Base-by-base conservation (phyloP, 306 rosid genomes). In the Vachellia pachyceras region DNA sequence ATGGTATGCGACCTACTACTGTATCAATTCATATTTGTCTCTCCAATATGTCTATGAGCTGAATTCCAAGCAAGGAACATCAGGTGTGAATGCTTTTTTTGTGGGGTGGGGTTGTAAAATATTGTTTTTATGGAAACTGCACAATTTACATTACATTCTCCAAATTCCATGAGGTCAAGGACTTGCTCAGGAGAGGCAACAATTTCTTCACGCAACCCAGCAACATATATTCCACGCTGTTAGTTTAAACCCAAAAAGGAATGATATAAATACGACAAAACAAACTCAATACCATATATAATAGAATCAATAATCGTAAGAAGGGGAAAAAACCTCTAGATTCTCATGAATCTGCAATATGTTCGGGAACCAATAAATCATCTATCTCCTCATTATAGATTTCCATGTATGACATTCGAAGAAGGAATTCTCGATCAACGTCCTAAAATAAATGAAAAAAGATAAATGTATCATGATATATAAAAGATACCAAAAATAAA, bases 331-430 rank as follows among this genome's bases (percentile, higher is more conserved):
- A 77, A 92, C 98, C 97, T 95, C 99, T 41, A 87, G 79, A 81
- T 86, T 95, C 84, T 95, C 99, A 57, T 95, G 99, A 86, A 95
- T 95, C 89, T 93, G 99, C 85, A 95, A 85, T 90, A 79, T 95
- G 99, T 89, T 91, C 96, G 1, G 99, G 97, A 85, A 87, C 98
- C 92, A 93, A 85, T 72, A 95, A 85, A 87, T 95, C 99, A 81
- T 95, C 93, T 72, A 95, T 91, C 78, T 95, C 99, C 84, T 93
- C 99, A 37, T 95, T 93, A 47, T 95, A 95, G 69, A 95, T 95
- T 89, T 95, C 98, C 99, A 95, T 90, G 86, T 95, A 95, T 35
- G 99, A 95, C 99, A 95, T 95, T 75, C 99, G 89, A 74, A 95
- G 88, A 73, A 95, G 96, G 90, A 93, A 95, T 83, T 95, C 98